Base-by-base conservation (phyloP, 2,329 filamentous ascomycete species). In the Rasamsonia emersonii region DNA sequence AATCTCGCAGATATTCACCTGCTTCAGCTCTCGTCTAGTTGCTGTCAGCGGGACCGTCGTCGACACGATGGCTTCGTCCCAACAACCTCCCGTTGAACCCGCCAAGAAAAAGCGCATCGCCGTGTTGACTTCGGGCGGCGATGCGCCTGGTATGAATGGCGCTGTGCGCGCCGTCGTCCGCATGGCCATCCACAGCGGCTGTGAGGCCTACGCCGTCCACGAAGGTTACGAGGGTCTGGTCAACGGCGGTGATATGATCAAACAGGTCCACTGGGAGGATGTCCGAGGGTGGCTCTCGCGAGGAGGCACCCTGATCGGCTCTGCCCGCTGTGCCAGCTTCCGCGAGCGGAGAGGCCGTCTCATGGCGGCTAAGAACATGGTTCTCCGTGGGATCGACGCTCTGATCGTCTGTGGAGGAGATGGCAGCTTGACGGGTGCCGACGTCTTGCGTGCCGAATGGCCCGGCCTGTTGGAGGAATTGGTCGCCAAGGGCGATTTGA, bases 171-270 rank as follows among this genome's bases (percentile, higher is more conserved):
- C 88, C 30, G 83, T 94, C 17, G 84, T 98, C 37, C 82, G 91
- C 46, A 94, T 86, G 74, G 77, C 86, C 30, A 85, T 96, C 46
- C 78, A 91, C 59, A 75, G 83, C 60, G 79, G 75, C 40, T 89
- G 83, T 54, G 82, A 88, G 48, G 73, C 82, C 39, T 91, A 75
- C 50, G 84, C 79, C 47, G 68, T 91, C 55, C 91, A 89, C 61
- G 91, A 96, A 61, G 91, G 91, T 39, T 98, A 98, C 64, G 86
- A 96, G 54, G 91, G 91, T 24, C 72, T 98, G 33, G 89, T 98
- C 17, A 76, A 82, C 45, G 91, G 89, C 47, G 86, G 86, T 28
- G 73, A 86, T 54, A 77, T 89, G 64, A 96, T 98, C 64, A 77
- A 75, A 49, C 75, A 84, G 64, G 85, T 93, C 76, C 66, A 75